Percentiles rank a stretch among this genome's conserved stretches.
phyloP scores from a whole-genome alignment of 768 basidiomycete species.

The Termitomyces bulborhizus region DNA sequence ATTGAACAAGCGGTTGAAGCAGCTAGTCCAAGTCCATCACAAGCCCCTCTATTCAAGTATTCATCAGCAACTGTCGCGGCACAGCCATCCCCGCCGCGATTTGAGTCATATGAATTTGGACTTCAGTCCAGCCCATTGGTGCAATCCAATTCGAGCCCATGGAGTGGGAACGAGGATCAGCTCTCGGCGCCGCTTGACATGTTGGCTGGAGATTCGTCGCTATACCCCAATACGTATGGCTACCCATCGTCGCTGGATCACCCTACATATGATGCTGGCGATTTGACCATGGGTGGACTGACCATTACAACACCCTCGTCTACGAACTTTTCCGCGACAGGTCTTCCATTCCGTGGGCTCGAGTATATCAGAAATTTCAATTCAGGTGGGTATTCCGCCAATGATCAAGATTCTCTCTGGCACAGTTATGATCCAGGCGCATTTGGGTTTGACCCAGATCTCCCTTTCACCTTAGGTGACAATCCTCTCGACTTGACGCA shows the following conservation, averaged over 20 bases:
- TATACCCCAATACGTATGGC: slow-evolving; percentile 41
- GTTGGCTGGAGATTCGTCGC: slow-evolving; percentile 34
- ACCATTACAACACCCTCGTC: slow-evolving; percentile 52
- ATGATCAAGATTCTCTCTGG: slow-evolving; percentile 49
- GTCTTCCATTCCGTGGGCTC: slow-evolving; percentile 78
- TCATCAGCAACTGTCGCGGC: slow-evolving; percentile 42
- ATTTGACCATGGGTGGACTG: slow-evolving; percentile 34
- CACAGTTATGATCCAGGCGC: slow-evolving; percentile 67
- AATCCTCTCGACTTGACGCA: slow-evolving; percentile 30
- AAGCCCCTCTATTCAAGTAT: slow-evolving; percentile 38
- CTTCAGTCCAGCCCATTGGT: slow-evolving; percentile 32
- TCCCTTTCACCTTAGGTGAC: slow-evolving; percentile 60
- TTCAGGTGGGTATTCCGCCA: slow-evolving; percentile 39
- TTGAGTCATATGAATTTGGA: slow-evolving; percentile 46
- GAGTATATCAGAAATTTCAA: slow-evolving; percentile 81
- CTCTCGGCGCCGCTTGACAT: slow-evolving; percentile 31
- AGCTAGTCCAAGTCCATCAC: slow-evolving; percentile 45
- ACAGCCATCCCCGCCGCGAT: slow-evolving; percentile 47
- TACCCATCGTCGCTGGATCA: slow-evolving; percentile 36
- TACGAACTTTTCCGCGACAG: slow-evolving; percentile 61
- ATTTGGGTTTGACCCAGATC: slow-evolving; percentile 73
- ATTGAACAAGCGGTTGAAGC: slow-evolving; percentile 43
- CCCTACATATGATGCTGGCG: slow-evolving; percentile 33
- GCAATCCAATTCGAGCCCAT: slow-evolving; percentile 34
- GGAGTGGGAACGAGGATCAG: slow-evolving; percentile 38